Percentiles rank a stretch among this genome's conserved stretches.
phyloP scores from a whole-genome alignment of 305 asterid species.

The Rubia peregrina region DNA sequence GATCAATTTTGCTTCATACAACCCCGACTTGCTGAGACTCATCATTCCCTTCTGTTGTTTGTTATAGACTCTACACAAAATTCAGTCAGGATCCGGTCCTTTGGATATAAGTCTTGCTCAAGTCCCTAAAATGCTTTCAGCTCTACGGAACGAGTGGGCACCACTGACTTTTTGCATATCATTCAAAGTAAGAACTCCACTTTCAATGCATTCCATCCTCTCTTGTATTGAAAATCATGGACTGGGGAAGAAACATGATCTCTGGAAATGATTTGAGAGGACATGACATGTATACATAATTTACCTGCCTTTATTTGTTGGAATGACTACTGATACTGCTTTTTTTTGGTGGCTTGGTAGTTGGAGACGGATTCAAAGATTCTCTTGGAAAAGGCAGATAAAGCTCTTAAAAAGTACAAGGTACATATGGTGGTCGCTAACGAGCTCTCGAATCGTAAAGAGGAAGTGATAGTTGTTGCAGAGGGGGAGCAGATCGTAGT shows the following conservation, averaged over 20 bases:
- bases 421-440: slow-evolving; percentile 93
- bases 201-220: too few relatives aligned
- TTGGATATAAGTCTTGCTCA: slow-evolving; percentile 86
- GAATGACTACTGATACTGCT: neutral
- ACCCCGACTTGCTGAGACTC: neutral
- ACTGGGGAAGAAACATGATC: too few relatives aligned
- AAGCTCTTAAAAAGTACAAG: slow-evolving; percentile 64
- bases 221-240: too few relatives aligned
- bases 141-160: slow-evolving; percentile 83
- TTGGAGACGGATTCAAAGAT: slow-evolving; percentile 83
- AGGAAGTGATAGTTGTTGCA: slow-evolving; percentile 74
- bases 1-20: neutral
- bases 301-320: neutral
- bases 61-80: slow-evolving; percentile 69
- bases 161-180: slow-evolving; percentile 23
- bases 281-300: too few relatives aligned
- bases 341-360: slow-evolving; percentile 21
- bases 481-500: slow-evolving; percentile 48
- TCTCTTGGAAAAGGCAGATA: slow-evolving; percentile 71
- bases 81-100: slow-evolving; percentile 90
- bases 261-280: too few relatives aligned
- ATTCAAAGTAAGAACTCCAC: too few relatives aligned
- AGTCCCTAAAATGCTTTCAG: slow-evolving; percentile 89
- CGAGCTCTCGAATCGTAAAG: slow-evolving; percentile 88
- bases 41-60: neutral